Percentiles rank a stretch among this genome's conserved stretches.
Conservation (phyloP, 1,284 basidiomycete species). For the Afroboletus lepidellus region DNA sequence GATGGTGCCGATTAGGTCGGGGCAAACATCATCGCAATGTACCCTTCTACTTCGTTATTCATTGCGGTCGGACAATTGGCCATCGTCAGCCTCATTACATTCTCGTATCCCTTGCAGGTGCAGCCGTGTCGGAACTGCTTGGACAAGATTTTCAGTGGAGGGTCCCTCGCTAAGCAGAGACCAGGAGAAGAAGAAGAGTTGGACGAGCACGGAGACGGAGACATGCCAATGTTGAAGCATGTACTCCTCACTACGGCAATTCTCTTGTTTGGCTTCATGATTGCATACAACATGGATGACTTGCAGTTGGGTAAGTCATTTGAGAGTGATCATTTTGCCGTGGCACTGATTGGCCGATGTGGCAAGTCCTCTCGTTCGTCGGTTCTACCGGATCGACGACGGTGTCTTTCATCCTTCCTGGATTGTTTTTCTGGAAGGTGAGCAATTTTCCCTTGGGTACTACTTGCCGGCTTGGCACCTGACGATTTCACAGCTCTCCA, state of each 20-base stretch:
- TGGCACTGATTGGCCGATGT: constrained; percentile 15
- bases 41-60: constrained; percentile 89
- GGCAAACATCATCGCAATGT: constrained; percentile 93
- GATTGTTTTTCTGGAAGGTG: constrained; percentile 82
- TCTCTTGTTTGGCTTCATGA: constrained; percentile 66
- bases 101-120: constrained; percentile 91
- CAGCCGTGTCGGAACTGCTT: constrained; percentile 93
- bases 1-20: constrained; percentile 57
- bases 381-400: constrained; percentile 96
- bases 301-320: constrained; percentile 71
- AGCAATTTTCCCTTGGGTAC: constrained; percentile 20
- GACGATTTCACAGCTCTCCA: constrained; percentile 59
- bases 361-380: constrained; percentile 88
- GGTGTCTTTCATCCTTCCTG: constrained; percentile 96
- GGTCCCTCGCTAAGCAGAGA: constrained; percentile 30
- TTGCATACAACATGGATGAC: constrained; percentile 84
- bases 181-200: constrained; percentile 42
- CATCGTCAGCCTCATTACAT: constrained; percentile 87
- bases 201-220: constrained; percentile 53
- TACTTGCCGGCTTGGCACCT: neutral
- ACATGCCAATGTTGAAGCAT: constrained; percentile 77
- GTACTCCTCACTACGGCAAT: constrained; percentile 72
- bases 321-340: constrained; percentile 7
- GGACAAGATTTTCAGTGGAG: constrained; percentile 79
- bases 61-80: constrained; percentile 93